Conservation (phyloP, 2,329 filamentous ascomycete species). For the Arthrinium puccinioides region DNA sequence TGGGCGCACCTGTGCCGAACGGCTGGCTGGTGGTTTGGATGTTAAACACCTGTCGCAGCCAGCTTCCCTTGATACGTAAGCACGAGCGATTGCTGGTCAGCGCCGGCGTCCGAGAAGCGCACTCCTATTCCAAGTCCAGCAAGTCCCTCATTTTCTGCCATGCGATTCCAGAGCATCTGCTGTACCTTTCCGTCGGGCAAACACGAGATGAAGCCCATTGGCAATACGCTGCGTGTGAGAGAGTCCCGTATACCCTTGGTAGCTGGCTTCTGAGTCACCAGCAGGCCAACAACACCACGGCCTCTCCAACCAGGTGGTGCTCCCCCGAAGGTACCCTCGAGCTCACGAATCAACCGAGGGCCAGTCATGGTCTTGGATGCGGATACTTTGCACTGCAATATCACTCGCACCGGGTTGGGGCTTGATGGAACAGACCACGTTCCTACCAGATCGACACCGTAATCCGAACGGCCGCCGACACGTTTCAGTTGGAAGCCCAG, state of each 20-base stretch:
- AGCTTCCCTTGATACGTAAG: constrained; percentile 44
- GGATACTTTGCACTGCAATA: constrained; percentile 65
- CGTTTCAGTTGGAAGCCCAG: constrained; percentile 60
- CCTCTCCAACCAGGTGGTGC: constrained; percentile 69
- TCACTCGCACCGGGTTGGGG: constrained; percentile 33
- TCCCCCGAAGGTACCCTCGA: constrained; percentile 70
- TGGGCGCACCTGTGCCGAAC: no score
- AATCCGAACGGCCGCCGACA: constrained; percentile 59
- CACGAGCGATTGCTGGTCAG: constrained; percentile 32
- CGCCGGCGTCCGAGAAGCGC: constrained; percentile 26
- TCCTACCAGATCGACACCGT: constrained; percentile 68
- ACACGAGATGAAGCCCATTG: constrained; percentile 65
- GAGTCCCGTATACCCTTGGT: constrained; percentile 75
- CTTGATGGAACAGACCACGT: constrained; percentile 53
- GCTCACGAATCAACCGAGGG: constrained; percentile 61
- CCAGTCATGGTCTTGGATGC: constrained; percentile 32
- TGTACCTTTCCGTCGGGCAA: constrained; percentile 47
- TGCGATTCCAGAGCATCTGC: constrained; percentile 68
- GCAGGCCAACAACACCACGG: constrained; percentile 57
- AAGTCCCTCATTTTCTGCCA: constrained; percentile 54
- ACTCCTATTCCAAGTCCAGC: constrained; percentile 48
- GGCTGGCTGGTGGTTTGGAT: no score
- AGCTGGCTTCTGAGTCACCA: constrained; percentile 62
- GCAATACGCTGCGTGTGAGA: constrained; percentile 57
- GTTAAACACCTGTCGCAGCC: no score